These are phyloP conservation scores for Lepidium aucheri DNA, from an alignment of 345 rosid genomes.

Conservation along the genomic window DNA sequence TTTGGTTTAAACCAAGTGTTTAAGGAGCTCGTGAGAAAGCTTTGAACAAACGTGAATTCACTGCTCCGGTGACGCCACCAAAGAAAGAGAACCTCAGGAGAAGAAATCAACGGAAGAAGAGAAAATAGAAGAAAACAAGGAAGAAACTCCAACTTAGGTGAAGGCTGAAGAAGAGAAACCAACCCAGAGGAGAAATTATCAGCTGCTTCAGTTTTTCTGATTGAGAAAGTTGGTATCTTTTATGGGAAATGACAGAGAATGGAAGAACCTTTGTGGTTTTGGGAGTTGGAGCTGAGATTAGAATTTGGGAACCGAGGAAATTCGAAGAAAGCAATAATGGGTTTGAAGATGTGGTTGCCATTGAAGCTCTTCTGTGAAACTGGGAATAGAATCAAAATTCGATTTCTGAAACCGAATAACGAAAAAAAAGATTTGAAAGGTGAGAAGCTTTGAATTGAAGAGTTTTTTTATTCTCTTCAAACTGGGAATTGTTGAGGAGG, in stretches of 20 bases:
- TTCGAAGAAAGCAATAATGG: constrained; percentile 35
- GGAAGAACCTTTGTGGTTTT: constrained; percentile 25
- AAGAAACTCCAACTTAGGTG: too few relatives aligned
- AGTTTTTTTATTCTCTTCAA: neutral
- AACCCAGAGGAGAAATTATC: too few relatives aligned
- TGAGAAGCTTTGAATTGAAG: neutral
- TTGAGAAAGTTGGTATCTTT: constrained; percentile 24
- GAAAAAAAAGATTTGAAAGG: neutral
- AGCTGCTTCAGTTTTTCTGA: constrained; percentile 3
- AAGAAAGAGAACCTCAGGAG: too few relatives aligned
- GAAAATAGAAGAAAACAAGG: too few relatives aligned
- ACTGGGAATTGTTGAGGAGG: constrained; percentile 2
- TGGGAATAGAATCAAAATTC: neutral
- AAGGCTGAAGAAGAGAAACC: too few relatives aligned
- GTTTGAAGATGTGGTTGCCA: constrained; percentile 33
- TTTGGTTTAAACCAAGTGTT: too few relatives aligned
- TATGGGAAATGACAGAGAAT: neutral
- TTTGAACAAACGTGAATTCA: too few relatives aligned
- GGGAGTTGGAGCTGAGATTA: constrained; percentile 47
- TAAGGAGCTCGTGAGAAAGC: too few relatives aligned
- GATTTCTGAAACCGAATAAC: neutral
- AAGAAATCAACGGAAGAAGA: too few relatives aligned
- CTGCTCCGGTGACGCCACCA: too few relatives aligned
- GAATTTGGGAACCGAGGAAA: constrained; percentile 31
- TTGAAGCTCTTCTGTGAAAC: neutral